Conservation (phyloP, 2,329 filamentous ascomycete species). For the Leptographium procerum region DNA sequence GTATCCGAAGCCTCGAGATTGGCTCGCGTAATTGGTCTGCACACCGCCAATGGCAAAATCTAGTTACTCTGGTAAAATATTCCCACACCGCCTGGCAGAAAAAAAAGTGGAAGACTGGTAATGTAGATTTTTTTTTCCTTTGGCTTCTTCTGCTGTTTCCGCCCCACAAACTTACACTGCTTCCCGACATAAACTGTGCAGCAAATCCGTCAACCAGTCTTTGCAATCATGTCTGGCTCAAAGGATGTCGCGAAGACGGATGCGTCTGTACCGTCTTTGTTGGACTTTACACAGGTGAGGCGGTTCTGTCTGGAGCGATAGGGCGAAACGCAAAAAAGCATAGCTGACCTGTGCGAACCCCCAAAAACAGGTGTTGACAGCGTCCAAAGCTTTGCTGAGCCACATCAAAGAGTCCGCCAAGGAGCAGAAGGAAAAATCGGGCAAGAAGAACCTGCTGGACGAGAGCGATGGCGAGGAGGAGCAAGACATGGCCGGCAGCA, state of each 20-base stretch:
- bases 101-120: slow-evolving; percentile 3
- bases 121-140: slow-evolving; percentile 3
- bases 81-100: slow-evolving; percentile 13
- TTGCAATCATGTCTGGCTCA: slow-evolving; percentile 7
- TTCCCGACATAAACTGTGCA: not conserved
- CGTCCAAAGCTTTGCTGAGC: slow-evolving; percentile 49
- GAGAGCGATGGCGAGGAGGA: slow-evolving; percentile 26
- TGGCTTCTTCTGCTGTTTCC: not conserved
- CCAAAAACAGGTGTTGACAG: slow-evolving; percentile 41
- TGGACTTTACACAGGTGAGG: slow-evolving; percentile 11
- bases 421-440: slow-evolving; percentile 30
- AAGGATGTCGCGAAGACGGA: slow-evolving; percentile 7
- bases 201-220: not conserved
- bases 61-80: not conserved
- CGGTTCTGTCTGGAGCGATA: not conserved
- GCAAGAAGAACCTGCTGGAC: slow-evolving; percentile 46
- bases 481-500: slow-evolving; percentile 16
- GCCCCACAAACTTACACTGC: not conserved
- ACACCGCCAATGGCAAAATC: slow-evolving; percentile 4
- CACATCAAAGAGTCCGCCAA: slow-evolving; percentile 48
- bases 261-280: slow-evolving; percentile 4
- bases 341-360: not conserved
- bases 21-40: not conserved
- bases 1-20: not conserved
- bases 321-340: slow-evolving; percentile 1